Evolutionary conservation across 192 early-diverging fungal genomes (phyloP).

Genomic region (Coemansia javaensis): DNA sequence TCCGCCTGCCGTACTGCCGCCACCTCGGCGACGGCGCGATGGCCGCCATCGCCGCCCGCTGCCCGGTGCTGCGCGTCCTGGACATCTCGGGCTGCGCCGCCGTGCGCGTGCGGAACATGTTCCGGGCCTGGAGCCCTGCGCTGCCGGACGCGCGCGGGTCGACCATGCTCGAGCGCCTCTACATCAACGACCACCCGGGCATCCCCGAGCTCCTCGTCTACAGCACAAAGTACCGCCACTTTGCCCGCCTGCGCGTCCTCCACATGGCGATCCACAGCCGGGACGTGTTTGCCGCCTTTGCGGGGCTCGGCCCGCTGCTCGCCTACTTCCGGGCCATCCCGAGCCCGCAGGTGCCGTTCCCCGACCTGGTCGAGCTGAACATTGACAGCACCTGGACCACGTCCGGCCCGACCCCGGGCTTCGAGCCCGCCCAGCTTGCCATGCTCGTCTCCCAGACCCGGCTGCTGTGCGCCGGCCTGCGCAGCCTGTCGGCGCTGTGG

Average conservation of each 20-base stretch:
- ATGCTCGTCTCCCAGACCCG: slow-evolving; percentile 4
- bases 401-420: slow-evolving; percentile 3
- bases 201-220: slow-evolving; percentile 35
- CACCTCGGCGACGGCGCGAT: slow-evolving; percentile 9
- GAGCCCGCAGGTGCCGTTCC: slow-evolving; percentile 13
- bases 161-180: slow-evolving; percentile 22
- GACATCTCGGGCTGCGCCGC: slow-evolving; percentile 41
- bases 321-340: slow-evolving; percentile 16
- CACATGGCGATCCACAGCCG: slow-evolving; percentile 31
- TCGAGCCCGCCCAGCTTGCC: slow-evolving; percentile 3
- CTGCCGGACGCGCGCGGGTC: slow-evolving; percentile 16
- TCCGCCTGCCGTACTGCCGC: slow-evolving; percentile 22
- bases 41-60: slow-evolving; percentile 8
- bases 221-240: slow-evolving; percentile 25
- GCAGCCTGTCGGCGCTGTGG: slow-evolving; percentile 24
- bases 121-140: slow-evolving; percentile 21
- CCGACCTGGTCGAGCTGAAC: slow-evolving; percentile 21
- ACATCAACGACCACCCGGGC: slow-evolving; percentile 39
- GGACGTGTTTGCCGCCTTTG: slow-evolving; percentile 6
- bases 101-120: slow-evolving; percentile 22
- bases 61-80: slow-evolving; percentile 20
- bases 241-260: slow-evolving; percentile 18
- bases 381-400: slow-evolving; percentile 35
- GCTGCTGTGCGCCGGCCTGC: slow-evolving; percentile 10
- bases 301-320: slow-evolving; percentile 17